Evolutionary conservation across 352 stramenopile species (phyloP).

Genomic region (Phytophthora brassicae): DNA sequence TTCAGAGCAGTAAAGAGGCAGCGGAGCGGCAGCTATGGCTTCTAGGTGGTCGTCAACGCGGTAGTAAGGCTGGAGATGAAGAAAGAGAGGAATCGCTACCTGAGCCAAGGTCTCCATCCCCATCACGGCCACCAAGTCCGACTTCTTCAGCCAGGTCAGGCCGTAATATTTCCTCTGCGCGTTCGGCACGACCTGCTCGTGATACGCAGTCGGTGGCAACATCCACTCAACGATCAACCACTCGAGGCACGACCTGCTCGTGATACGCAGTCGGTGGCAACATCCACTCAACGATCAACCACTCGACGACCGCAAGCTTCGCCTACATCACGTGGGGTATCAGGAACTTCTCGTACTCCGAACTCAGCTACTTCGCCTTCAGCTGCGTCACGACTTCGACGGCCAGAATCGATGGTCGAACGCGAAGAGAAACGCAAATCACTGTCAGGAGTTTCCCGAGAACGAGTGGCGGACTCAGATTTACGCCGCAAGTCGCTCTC

Average conservation of each 20-base stretch:
- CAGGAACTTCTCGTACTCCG: conserved; percentile 9
- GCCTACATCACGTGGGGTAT: conserved; percentile 13
- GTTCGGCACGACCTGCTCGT: conserved; percentile 37
- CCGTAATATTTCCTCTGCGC: conserved; percentile 38
- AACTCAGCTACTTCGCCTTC: conserved; percentile 5
- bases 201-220: conserved; percentile 5
- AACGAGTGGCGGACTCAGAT: conserved; percentile 34
- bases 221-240: conserved; percentile 11
- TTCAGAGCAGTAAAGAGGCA: conserved; percentile 40
- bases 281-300: conserved; percentile 14
- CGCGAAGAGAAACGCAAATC: conserved; percentile 46
- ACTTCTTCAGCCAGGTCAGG: conserved; percentile 48
- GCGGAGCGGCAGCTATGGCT: conserved; percentile 52
- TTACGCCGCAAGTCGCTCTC: conserved; percentile 53
- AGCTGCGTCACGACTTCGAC: conserved; percentile 23
- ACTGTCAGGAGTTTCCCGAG: conserved; percentile 25
- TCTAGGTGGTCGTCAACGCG: conserved; percentile 34
- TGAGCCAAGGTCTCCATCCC: conserved; percentile 16
- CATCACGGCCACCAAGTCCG: conserved; percentile 37
- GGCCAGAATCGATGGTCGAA: conserved; percentile 30
- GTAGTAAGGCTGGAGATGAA: conserved; percentile 31
- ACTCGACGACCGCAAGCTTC: conserved; percentile 15
- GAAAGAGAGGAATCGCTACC: conserved; percentile 14
- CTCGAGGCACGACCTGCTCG: conserved; percentile 17
- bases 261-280: conserved; percentile 1